Conservation (phyloP, 129 eudicot genomes). For the Rutidosis leptorrhynchoides region DNA sequence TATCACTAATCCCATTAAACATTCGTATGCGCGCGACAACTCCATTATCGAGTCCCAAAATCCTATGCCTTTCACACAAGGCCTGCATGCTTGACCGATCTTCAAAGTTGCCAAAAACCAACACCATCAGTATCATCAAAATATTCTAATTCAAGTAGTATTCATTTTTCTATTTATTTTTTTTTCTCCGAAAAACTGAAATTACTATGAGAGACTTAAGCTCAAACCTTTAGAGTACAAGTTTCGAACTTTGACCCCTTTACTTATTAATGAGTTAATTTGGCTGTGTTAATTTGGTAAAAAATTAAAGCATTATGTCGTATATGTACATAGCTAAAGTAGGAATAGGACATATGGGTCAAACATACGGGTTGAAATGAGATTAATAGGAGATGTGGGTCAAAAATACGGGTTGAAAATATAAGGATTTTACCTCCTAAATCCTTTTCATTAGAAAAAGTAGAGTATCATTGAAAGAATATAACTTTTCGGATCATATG, state of each 20-base stretch:
- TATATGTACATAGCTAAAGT: too few species aligned
- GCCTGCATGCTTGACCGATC: slow-evolving; percentile 80
- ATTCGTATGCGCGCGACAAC: slow-evolving; percentile 74
- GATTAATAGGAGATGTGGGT: not conserved
- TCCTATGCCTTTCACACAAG: slow-evolving; percentile 69
- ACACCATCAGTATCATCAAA: not conserved
- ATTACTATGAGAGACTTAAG: not conserved
- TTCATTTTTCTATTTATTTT: not conserved
- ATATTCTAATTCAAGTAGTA: not conserved
- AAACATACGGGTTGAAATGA: not conserved
- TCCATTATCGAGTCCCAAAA: slow-evolving; percentile 95
- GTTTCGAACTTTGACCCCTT: not conserved
- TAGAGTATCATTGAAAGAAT: not conserved
- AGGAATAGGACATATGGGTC: not conserved
- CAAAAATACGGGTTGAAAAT: not conserved
- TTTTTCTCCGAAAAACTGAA: too few species aligned
- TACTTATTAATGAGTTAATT: not conserved
- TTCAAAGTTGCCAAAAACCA: slow-evolving; percentile 26
- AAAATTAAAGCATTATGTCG: too few species aligned
- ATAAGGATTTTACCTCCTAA: not conserved
- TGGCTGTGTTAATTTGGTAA: not conserved
- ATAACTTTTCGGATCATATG: not conserved
- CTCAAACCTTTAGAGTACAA: not conserved
- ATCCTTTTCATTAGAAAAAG: not conserved
- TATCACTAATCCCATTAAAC: slow-evolving; percentile 73